Conservation (phyloP, 2,329 filamentous ascomycete genomes). For the Nothophoma quercina region DNA sequence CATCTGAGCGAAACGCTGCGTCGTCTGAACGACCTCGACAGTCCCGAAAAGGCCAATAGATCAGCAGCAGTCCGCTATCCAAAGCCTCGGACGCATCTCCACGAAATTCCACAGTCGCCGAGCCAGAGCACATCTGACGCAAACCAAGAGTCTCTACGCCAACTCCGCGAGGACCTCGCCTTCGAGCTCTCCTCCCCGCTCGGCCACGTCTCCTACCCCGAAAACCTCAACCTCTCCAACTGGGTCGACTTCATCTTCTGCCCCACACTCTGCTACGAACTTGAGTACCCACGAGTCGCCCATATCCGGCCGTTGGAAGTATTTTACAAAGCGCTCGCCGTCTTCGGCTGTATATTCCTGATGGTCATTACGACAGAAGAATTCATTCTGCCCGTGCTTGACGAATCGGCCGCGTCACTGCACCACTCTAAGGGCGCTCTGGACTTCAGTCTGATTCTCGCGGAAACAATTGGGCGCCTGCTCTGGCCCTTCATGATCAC, state of each 20-base stretch:
- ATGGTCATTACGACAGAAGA: constrained; percentile 91
- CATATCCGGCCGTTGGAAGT: constrained; percentile 82
- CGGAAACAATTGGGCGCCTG: constrained; percentile 88
- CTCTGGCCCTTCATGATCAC: constrained; percentile 98
- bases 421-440: constrained; percentile 57
- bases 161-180: constrained; percentile 85
- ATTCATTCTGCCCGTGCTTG: constrained; percentile 90
- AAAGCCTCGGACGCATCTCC: constrained; percentile 56
- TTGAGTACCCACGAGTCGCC: constrained; percentile 87
- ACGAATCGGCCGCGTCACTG: constrained; percentile 70
- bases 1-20: constrained; percentile 88
- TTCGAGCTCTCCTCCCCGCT: constrained; percentile 90
- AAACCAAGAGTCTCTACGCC: constrained; percentile 58
- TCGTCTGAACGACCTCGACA: constrained; percentile 79
- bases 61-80: constrained; percentile 80
- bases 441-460: constrained; percentile 80
- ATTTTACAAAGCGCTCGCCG: constrained; percentile 83
- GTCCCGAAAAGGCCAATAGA: constrained; percentile 73
- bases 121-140: constrained; percentile 56
- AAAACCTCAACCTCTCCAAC: constrained; percentile 83
- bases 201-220: constrained; percentile 87
- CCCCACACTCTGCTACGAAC: constrained; percentile 95
- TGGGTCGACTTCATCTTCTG: constrained; percentile 88
- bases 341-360: constrained; percentile 96
- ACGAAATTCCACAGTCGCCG: constrained; percentile 58